phyloP scores from a whole-genome alignment of 179 eudicot species.

The Beta macrorhiza region DNA sequence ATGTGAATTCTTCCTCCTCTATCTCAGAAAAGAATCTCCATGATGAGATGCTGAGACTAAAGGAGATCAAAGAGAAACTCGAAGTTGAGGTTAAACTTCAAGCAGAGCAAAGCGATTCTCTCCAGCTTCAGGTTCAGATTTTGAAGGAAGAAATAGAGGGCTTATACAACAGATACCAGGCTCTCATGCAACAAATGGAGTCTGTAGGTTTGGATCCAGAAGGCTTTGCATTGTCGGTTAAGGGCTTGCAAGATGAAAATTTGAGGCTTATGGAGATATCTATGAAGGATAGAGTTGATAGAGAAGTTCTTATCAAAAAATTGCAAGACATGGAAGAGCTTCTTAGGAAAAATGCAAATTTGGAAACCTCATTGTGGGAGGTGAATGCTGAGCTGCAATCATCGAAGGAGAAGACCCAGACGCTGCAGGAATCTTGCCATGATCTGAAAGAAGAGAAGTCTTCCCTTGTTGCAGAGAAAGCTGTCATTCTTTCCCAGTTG shows the following conservation, averaged over 20 bases:
- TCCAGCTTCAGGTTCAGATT: conserved; percentile 52
- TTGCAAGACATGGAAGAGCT: conserved; percentile 54
- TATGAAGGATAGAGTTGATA: conserved; percentile 48
- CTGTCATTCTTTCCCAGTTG: conserved; percentile 71
- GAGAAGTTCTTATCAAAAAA: conserved; percentile 47
- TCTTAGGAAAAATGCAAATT: conserved; percentile 39
- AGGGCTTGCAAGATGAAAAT: conserved; percentile 67
- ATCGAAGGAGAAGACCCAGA: conserved; percentile 49
- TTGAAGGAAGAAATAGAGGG: conserved; percentile 63
- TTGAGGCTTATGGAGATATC: conserved; percentile 50
- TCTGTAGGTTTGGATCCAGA: conserved; percentile 62
- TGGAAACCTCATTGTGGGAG: conserved; percentile 51
- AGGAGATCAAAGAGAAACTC: conserved; percentile 69
- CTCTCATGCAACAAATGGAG: conserved; percentile 54
- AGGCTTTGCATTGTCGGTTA: conserved; percentile 48
- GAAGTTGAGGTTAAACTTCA: conserved; percentile 66
- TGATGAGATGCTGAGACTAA: conserved; percentile 50
- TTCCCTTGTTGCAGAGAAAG: conserved; percentile 61
- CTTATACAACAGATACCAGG: conserved; percentile 53
- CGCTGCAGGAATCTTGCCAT: conserved; percentile 49
- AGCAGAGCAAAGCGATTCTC: conserved; percentile 48
- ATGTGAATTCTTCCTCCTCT: conserved; percentile 42
- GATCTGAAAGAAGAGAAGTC: conserved; percentile 61
- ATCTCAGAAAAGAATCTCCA: conserved; percentile 48
- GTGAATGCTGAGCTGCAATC: conserved; percentile 51